Evolutionary conservation across 2,329 filamentous ascomycete species (phyloP).

Genomic region (Fonsecaea pugnacius): DNA sequence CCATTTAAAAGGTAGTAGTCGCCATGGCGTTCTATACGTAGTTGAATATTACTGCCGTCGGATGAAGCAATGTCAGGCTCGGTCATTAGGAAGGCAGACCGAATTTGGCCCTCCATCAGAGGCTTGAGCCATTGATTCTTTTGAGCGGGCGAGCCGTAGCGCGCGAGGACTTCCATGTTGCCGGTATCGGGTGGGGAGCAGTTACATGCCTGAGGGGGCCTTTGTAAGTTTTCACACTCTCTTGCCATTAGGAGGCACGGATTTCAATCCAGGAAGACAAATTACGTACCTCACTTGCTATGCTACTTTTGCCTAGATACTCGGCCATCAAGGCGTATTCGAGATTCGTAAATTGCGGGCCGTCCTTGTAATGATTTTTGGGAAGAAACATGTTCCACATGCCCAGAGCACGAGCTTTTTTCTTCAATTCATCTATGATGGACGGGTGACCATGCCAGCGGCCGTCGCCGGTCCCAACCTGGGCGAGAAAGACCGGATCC

Average conservation of each 20-base stretch:
- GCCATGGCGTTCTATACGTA: conserved; percentile 75
- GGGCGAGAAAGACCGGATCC: conserved; percentile 77
- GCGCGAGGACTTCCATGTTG: conserved; percentile 93
- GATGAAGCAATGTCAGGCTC: conserved; percentile 85
- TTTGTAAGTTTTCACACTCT: too few species aligned
- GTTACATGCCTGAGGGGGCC: conserved; percentile 67
- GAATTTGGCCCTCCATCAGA: conserved; percentile 79
- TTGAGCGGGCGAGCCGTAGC: conserved; percentile 74
- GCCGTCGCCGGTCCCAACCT: conserved; percentile 69
- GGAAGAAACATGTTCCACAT: conserved; percentile 99
- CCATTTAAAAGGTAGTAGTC: conserved; percentile 93
- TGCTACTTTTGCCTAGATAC: conserved; percentile 81
- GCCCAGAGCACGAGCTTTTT: conserved; percentile 77
- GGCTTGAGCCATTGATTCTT: conserved; percentile 83
- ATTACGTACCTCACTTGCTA: conserved; percentile 81
- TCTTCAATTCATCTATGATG: conserved; percentile 87
- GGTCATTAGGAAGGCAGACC: conserved; percentile 92
- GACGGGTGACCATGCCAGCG: conserved; percentile 80
- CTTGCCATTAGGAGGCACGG: too few species aligned
- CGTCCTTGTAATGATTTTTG: conserved; percentile 92
- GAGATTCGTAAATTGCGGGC: conserved; percentile 80
- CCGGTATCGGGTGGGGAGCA: conserved; percentile 90
- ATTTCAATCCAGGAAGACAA: conserved; percentile 43
- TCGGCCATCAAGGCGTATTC: conserved; percentile 99
- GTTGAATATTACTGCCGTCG: conserved; percentile 89